Evolutionary conservation across 2,329 filamentous ascomycete species (phyloP).

Genomic region (Microsporum audouinii): DNA sequence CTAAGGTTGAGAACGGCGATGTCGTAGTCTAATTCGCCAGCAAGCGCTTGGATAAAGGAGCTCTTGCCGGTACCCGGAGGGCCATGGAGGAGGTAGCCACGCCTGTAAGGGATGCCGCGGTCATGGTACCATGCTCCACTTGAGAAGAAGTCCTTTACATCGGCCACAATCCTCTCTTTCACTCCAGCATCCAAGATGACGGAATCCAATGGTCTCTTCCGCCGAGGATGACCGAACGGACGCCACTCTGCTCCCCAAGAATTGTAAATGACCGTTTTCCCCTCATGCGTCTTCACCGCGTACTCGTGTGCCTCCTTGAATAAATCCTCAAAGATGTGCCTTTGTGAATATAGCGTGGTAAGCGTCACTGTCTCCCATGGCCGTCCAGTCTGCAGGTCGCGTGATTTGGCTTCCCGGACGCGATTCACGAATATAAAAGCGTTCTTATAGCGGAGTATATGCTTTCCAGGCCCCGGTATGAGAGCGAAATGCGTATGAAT

Average conservation of each 20-base stretch:
- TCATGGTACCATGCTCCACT: constrained; percentile 83
- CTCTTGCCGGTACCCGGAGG: constrained; percentile 89
- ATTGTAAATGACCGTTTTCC: constrained; percentile 86
- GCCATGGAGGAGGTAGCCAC: constrained; percentile 80
- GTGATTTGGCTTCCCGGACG: constrained; percentile 72
- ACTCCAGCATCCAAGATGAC: constrained; percentile 78
- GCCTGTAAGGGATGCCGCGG: constrained; percentile 83
- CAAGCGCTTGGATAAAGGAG: constrained; percentile 89
- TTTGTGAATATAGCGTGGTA: constrained; percentile 80
- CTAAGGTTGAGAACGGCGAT: constrained; percentile 88
- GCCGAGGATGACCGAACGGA: constrained; percentile 68
- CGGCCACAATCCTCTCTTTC: constrained; percentile 65
- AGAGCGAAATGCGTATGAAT: constrained; percentile 72
- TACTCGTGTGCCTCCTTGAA: constrained; percentile 78
- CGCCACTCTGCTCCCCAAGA: constrained; percentile 76
- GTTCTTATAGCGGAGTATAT: constrained; percentile 74
- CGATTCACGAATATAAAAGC: constrained; percentile 81
- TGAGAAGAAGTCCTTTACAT: constrained; percentile 70
- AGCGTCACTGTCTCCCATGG: constrained; percentile 91
- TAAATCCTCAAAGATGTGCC: constrained; percentile 78
- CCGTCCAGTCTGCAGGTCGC: constrained; percentile 65
- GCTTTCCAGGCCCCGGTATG: constrained; percentile 80
- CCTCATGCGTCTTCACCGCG: constrained; percentile 68
- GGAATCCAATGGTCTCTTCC: constrained; percentile 76
- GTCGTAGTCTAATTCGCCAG: constrained; percentile 82